phyloP scores from a whole-genome alignment of 2,329 filamentous ascomycete species.

The Trichoderma sp. region DNA sequence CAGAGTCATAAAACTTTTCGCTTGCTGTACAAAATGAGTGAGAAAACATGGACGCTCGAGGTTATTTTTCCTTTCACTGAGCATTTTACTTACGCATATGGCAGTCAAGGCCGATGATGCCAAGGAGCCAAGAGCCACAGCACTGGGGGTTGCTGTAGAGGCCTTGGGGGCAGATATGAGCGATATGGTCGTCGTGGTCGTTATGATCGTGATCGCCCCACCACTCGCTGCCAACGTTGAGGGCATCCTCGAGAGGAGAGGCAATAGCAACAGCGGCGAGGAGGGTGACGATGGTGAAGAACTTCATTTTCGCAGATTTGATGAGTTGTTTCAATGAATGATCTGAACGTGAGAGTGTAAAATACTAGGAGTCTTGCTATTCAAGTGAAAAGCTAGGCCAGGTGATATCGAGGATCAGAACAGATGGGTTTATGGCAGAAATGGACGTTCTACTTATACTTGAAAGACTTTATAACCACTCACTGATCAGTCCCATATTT shows the following conservation, averaged over 20 bases:
- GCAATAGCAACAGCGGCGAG: slow-evolving; percentile 22
- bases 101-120: slow-evolving; percentile 19
- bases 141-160: slow-evolving; percentile 22
- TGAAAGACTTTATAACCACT: neutral
- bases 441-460: neutral
- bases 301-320: slow-evolving; percentile 23
- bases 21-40: neutral
- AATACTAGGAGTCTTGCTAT: neutral
- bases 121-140: slow-evolving; percentile 18
- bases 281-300: slow-evolving; percentile 21
- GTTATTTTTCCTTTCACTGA: neutral
- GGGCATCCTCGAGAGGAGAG: neutral
- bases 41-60: neutral
- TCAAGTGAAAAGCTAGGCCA: neutral
- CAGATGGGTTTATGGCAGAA: neutral
- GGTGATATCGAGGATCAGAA: neutral
- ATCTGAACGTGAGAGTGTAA: neutral
- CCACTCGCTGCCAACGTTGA: neutral
- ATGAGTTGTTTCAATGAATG: neutral
- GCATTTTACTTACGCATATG: slow-evolving; percentile 13
- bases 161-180: neutral
- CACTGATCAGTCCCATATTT: neutral
- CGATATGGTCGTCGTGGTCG: neutral
- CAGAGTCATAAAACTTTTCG: neutral
- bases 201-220: neutral